These are phyloP conservation scores for Xylariomycetidae sp. DNA, from an alignment of 2,329 filamentous ascomycete genomes.

Conservation along the genomic window DNA sequence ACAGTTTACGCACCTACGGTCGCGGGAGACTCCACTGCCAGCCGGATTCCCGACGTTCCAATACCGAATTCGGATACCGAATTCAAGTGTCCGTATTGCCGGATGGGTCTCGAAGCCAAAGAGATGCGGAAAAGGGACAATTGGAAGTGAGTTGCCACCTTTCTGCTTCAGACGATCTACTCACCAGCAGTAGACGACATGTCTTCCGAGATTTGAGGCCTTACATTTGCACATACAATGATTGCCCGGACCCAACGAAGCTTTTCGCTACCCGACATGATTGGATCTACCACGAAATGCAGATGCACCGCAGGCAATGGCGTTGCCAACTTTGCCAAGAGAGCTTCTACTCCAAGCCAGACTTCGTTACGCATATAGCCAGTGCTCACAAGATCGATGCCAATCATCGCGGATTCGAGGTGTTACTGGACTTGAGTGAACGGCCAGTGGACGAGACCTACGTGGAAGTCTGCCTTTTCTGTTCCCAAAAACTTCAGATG, in stretches of 20 bases:
- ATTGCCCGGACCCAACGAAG: conserved; percentile 2
- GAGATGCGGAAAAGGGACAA: conserved; percentile 1
- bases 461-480: too few relatives aligned
- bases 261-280: conserved; percentile 5
- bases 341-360: neutral
- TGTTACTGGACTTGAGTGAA: conserved; percentile 5
- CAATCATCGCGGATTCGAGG: neutral
- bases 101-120: neutral
- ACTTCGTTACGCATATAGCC: conserved; percentile 1
- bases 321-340: conserved; percentile 1
- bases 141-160: conserved; percentile 5
- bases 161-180: neutral
- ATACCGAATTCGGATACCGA: neutral
- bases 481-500: too few relatives aligned
- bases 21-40: neutral
- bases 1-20: neutral
- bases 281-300: conserved; percentile 8
- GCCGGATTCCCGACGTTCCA: conserved; percentile 1
- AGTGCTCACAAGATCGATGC: neutral
- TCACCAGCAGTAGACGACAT: conserved; percentile 2
- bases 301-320: conserved; percentile 5
- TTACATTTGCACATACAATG: conserved; percentile 5
- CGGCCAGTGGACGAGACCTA: conserved; percentile 2
- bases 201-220: conserved; percentile 7
- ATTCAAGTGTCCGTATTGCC: conserved; percentile 6